Evolutionary conservation across 169 alveolate genomes (phyloP).

Genomic region (Toxoplasma gondii): DNA sequence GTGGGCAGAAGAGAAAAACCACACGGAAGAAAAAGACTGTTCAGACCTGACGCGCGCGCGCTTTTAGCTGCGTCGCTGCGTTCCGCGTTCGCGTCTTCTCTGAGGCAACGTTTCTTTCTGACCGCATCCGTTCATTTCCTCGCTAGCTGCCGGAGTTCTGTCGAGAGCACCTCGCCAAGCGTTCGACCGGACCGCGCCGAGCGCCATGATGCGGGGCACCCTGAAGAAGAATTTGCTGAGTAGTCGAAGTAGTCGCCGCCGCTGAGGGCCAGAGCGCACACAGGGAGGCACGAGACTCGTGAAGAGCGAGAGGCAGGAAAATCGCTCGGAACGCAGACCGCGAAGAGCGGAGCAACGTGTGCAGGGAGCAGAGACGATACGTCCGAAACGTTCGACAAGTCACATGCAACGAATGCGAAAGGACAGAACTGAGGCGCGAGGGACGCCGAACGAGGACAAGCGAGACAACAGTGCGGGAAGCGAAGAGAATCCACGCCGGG

Average conservation of each 20-base stretch:
- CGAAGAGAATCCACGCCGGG: too few species aligned
- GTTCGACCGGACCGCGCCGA: conserved; percentile 6
- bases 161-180: background rate
- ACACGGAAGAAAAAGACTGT: background rate
- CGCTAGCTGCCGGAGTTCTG: background rate
- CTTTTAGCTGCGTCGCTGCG: background rate
- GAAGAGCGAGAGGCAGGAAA: background rate
- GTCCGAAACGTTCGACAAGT: background rate
- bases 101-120: background rate
- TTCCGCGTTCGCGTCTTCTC: background rate
- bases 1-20: background rate
- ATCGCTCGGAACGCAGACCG: background rate
- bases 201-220: background rate
- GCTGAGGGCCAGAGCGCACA: background rate
- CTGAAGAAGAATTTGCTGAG: background rate
- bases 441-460: background rate
- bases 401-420: background rate
- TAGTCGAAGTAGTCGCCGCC: conserved; percentile 32
- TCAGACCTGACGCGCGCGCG: background rate
- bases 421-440: background rate
- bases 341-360: too few species aligned
- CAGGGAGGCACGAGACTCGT: background rate
- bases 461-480: too few species aligned
- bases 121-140: background rate
- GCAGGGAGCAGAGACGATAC: background rate